Evolutionary conservation across 2,329 filamentous ascomycete species (phyloP), one percentile per base, ranked within the genome.

Genomic region (Aspergillus costaricaensis): DNA sequence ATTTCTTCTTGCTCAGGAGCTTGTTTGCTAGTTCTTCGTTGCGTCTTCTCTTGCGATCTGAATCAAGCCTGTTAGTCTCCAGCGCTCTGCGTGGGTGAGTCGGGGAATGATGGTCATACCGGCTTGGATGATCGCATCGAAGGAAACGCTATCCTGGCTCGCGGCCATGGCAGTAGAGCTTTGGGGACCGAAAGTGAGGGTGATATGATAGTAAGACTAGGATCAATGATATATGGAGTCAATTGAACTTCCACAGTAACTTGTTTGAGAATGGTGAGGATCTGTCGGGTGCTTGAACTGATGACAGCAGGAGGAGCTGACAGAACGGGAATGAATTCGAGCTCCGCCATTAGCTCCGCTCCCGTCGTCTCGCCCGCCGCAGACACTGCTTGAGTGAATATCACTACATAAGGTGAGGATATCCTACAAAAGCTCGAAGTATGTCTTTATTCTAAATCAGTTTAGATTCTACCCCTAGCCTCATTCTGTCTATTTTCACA

Each of bases 21-120:
- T 86, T 77, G 65, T 84, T 83, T 50, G 86, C 85, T 4, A 88
- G 79, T 2, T 77, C 75, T 69, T 86, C 82, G 59, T 85, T 81
- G 70, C 83, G 83, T 68, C 82, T 82, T 70, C 81, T 81, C 60
- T 82, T 77, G 50, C 85, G 82, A 69, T 80, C 82, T 58, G 48
- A 56, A 5, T 12, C 56, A 51, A 57, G 55, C 23, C 32, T n/a
- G 36, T 47, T 36, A 25, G 49, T 58, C 32, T 5, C 17, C 8
- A 30, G 12, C 25, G 38, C 23, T 55, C 38, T 23, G 38, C n/a
- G 17, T 36, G 25, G 21, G 25, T 38, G 15, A 19, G 39, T 9
- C 7, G 10, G 23, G 25, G 23, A 30, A 27, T n/a, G 21, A 23
- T 10, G 38, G 14, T 27, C 72, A 74, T 75, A 82, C 81, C 80